phyloP scores from a whole-genome alignment of 2,329 filamentous ascomycete species.

The Pestalotiopsis sp. region DNA sequence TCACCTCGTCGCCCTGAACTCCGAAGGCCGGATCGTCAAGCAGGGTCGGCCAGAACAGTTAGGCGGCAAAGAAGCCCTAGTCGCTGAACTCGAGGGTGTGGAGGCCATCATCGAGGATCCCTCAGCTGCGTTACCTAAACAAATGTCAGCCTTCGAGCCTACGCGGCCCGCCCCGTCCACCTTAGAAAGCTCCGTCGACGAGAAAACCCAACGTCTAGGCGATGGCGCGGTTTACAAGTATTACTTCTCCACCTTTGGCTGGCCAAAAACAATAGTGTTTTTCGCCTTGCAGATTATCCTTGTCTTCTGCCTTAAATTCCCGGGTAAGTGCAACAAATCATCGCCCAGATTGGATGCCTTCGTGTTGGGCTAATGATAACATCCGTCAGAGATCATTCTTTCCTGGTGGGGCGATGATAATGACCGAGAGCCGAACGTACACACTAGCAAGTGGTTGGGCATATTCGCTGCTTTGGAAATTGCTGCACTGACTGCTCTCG shows the following conservation, averaged over 20 bases:
- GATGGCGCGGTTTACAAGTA: conserved; percentile 14
- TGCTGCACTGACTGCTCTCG: conserved; percentile 5
- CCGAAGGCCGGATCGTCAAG: conserved; percentile 23
- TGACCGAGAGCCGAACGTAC: conserved; percentile 2
- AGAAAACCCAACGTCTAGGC: conserved; percentile 10
- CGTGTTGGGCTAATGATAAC: not conserved
- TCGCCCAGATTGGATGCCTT: not conserved
- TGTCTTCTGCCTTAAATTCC: conserved; percentile 13
- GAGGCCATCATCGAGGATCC: not conserved
- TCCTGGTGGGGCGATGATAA: conserved; percentile 13
- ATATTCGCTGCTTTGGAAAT: conserved; percentile 12
- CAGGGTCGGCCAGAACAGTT: conserved; percentile 24
- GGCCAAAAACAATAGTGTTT: conserved; percentile 11
- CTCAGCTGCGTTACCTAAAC: not conserved
- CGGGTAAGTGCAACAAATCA: conserved; percentile 4
- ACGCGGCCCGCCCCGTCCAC: not conserved
- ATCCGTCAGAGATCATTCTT: conserved; percentile 8
- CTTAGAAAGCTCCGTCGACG: conserved; percentile 2
- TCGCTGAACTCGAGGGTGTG: not conserved
- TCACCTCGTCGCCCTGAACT: conserved; percentile 31
- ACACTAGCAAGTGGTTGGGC: conserved; percentile 11
- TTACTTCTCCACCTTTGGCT: conserved; percentile 11
- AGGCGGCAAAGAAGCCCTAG: not conserved
- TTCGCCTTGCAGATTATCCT: conserved; percentile 8
- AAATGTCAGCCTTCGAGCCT: not conserved